Evolutionary conservation across 75 land plant species (phyloP).

Genomic region (Cupressus sempervirens): DNA sequence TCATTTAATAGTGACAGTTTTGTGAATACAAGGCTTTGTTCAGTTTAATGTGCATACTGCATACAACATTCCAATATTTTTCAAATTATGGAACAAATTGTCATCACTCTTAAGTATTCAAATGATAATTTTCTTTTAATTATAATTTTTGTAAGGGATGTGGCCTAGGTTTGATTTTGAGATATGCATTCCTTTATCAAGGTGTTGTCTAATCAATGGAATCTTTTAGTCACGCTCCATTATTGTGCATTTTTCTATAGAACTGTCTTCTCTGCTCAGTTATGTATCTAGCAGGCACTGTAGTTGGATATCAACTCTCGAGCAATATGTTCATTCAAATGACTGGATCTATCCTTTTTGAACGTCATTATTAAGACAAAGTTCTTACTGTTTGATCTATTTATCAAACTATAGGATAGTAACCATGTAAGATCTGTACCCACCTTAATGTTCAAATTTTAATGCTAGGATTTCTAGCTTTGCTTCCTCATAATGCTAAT

Average conservation of each 20-base stretch:
- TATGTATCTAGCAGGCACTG: not conserved
- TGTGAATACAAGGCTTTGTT: not conserved
- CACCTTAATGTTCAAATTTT: not conserved
- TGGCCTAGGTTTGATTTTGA: not conserved
- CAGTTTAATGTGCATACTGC: not conserved
- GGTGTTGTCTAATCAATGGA: constrained; percentile 5
- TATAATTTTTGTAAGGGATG: not conserved
- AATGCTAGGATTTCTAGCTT: not conserved
- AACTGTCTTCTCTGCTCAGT: not conserved
- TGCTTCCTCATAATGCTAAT: not conserved
- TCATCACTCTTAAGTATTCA: not conserved
- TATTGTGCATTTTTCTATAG: not conserved
- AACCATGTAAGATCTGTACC: not conserved
- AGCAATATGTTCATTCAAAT: not conserved
- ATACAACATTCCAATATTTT: not conserved
- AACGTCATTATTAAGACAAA: not conserved
- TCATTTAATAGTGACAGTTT: not conserved
- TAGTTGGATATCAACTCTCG: not conserved
- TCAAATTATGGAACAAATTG: not conserved
- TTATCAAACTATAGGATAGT: not conserved
- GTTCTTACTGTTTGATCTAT: not conserved
- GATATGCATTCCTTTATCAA: not conserved
- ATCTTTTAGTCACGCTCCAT: not conserved
- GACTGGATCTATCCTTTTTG: not conserved
- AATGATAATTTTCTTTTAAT: not conserved